Evolutionary conservation across 2,329 filamentous ascomycete species (phyloP), one percentile per base, ranked within the genome.

Genomic region (Aureobasidium lini): DNA sequence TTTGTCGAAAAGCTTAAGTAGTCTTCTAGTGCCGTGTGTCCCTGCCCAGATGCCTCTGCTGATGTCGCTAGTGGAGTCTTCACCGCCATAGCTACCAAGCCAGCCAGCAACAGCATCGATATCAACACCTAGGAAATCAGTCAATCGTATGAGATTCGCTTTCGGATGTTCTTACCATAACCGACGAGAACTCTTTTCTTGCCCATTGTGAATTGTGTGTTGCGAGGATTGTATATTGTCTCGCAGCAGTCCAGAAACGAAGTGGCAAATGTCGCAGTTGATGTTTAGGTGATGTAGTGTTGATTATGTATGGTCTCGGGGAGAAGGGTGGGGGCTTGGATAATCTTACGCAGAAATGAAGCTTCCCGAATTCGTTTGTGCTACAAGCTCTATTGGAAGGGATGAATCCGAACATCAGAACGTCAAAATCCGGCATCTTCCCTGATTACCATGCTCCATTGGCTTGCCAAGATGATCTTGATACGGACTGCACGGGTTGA

Each of bases 91-190:
- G 0, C 83, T 87, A 0, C 87, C 87, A 0, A 90, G 76, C 88
- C 87, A 90, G 8, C 87, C 86, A 1, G 86, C 83, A 1, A 90
- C 85, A n/a, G 86, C 87, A 64, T 90, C 87, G 29, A 90, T 85
- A 62, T 90, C 87, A 28, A 62, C 58, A 23, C 46, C 46, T 48
- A 7, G 5, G 42, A 44, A 28, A 44, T 44, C 39, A 42, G 37
- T 40, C 10, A 40, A n/a, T n/a, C 6, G 6, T n/a, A 15, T n/a
- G 15, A 13, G 16, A 8, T 23, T 9, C 5, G 15, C 16, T 44
- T 23, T 7, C 18, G 8, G 42, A 36, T 28, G 7, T 7, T 23
- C 46, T 48, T 83, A 2, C 64, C 65, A 29, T 66, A 66, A 57
- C 61, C 62, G 11, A 65, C 62, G 6, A 66, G 62, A 11, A 66